Base-by-base conservation (phyloP, 2,329 filamentous ascomycete genomes). In the Xylaria digitata region DNA sequence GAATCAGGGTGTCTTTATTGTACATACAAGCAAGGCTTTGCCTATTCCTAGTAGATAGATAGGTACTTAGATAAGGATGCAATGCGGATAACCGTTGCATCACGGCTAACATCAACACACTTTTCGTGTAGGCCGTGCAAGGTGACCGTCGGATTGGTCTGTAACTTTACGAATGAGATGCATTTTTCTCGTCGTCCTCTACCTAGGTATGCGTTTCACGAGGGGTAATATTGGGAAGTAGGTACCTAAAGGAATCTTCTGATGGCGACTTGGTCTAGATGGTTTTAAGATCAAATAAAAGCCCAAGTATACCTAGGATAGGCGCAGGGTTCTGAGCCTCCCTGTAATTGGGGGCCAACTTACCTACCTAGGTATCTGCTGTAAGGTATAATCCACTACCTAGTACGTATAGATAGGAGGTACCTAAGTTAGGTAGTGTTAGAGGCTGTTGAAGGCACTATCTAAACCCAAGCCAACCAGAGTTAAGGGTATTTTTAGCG, bases 1-100 rank as follows among this genome's bases (percentile, higher is more conserved):
- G 64, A 69, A 58, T 61, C 63, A 61, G 63, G 55, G 50, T 59
- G 49, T 54, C n/a, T 54, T 55, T 42, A 54, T 5, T 59, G 50
- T 48, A 48, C 46, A 54, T 46, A 50, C 26, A 17, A 48, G 53
- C 26, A 26, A 26, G 26, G 26, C 26, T 26, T 26, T 26, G 40
- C 46, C 21, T 42, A 26, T 26, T n/a, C n/a, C n/a, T 45, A 26
- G 26, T 26, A 26, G 26, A 26, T 26, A 13, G 9, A 11, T 2
- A 37, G 45, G 15, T n/a, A n/a, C n/a, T n/a, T n/a, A 42, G 56
- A 17, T 50, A 40, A 23, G 34, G 23, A 42, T 37, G 45, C 46
- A 48, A 65, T 62, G 62, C 45, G 49, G 57, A 62, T 45, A 61
- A 23, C 65, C 55, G 61, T 53, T 21, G 54, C 48, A 55, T 42